phyloP scores from a whole-genome alignment of 2,329 filamentous ascomycete species.

The Fusarium torulosum region DNA sequence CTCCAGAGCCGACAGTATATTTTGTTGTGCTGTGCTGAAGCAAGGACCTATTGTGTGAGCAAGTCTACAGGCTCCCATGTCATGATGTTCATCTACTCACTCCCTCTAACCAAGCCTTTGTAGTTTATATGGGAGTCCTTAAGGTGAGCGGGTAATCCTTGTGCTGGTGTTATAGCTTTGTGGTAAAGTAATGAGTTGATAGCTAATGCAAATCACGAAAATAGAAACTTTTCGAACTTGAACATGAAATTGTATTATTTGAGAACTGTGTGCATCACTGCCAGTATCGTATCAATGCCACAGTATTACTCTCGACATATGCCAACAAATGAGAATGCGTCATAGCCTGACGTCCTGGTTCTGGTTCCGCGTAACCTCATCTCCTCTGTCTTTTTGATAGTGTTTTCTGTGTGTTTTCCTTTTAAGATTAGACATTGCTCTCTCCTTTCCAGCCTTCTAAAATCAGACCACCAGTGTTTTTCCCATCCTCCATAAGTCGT shows the following conservation, averaged over 20 bases:
- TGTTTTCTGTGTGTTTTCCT: conserved; percentile 29
- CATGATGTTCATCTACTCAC: background rate
- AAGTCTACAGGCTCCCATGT: background rate
- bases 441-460: conserved; percentile 22
- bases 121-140: background rate
- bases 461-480: conserved; percentile 14
- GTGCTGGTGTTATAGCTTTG: background rate
- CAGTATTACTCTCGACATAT: conserved; percentile 31
- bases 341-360: conserved; percentile 36
- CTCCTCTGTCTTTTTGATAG: conserved; percentile 32
- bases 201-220: background rate
- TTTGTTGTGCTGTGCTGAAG: background rate
- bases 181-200: background rate
- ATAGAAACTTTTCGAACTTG: conserved; percentile 1
- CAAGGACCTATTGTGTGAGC: background rate
- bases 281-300: conserved; percentile 28
- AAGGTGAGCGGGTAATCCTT: background rate
- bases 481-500: conserved; percentile 43
- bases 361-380: conserved; percentile 28
- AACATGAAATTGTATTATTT: conserved; percentile 44
- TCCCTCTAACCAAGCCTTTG: background rate
- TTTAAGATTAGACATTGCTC: conserved; percentile 14
- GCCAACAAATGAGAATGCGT: conserved; percentile 47
- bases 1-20: background rate
- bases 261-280: conserved; percentile 33